phyloP scores from a whole-genome alignment of 164 flowering plant genomes.

The Aristolochia fimbriata region DNA sequence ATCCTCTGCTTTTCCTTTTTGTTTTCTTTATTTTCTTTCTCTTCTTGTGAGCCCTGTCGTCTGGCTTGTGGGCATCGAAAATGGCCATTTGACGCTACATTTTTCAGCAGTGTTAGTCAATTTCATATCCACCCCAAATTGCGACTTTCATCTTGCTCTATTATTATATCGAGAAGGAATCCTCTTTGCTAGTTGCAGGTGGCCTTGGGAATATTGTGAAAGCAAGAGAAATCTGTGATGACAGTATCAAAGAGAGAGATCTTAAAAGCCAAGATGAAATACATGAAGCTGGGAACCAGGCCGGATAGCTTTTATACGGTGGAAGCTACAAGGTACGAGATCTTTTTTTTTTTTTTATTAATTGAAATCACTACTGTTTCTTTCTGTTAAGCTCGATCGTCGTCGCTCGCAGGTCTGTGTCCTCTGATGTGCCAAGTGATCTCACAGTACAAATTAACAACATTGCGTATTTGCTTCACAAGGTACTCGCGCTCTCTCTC shows the following conservation, averaged over 20 bases:
- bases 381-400: background rate
- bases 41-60: too few species aligned
- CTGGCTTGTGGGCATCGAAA: too few species aligned
- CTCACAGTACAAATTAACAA: constrained; percentile 51
- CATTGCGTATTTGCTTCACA: constrained; percentile 59
- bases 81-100: too few species aligned
- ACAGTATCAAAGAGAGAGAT: constrained; percentile 5
- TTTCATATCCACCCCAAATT: too few species aligned
- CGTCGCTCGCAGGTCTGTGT: constrained; percentile 42
- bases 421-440: constrained; percentile 56
- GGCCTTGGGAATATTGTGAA: background rate
- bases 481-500: constrained; percentile 38
- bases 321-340: constrained; percentile 63
- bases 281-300: constrained; percentile 80
- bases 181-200: background rate
- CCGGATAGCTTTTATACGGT: constrained; percentile 81
- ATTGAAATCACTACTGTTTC: background rate
- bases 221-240: constrained; percentile 1
- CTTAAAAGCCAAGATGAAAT: constrained; percentile 53
- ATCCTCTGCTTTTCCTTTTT: too few species aligned
- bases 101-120: too few species aligned
- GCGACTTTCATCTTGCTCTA: too few species aligned
- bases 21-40: too few species aligned
- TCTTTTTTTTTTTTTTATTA: background rate
- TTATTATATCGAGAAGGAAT: background rate